A percentile compares a stretch with the other conserved stretches of the same genome.
Evolutionary conservation across 352 stramenopile species (phyloP).

Genomic region (Phytopythium cucurbitacearum): DNA sequence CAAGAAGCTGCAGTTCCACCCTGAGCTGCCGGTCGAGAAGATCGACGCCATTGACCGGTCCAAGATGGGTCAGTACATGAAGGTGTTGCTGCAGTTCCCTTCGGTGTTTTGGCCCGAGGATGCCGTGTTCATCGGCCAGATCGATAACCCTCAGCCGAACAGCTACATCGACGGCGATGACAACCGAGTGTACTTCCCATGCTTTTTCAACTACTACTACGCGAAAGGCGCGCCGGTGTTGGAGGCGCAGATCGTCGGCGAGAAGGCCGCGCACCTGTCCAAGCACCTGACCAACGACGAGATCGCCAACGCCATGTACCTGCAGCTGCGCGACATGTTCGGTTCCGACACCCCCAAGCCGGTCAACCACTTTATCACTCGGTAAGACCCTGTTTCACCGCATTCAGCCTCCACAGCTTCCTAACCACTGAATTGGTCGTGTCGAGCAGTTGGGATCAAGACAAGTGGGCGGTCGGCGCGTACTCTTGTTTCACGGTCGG

Average conservation of each 20-base stretch:
- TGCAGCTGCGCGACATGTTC: conserved; percentile 40
- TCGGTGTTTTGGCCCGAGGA: conserved; percentile 56
- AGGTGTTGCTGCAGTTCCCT: conserved; percentile 61
- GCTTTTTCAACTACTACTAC: conserved; percentile 57
- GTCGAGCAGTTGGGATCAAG: conserved; percentile 45
- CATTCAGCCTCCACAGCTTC: conserved; percentile 2
- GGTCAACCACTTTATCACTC: conserved; percentile 35
- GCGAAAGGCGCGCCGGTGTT: conserved; percentile 49
- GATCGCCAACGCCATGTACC: conserved; percentile 30
- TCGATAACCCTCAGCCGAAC: conserved; percentile 3
- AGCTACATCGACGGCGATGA: conserved; percentile 4
- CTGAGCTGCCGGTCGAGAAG: conserved; percentile 41
- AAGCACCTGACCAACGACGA: conserved; percentile 22
- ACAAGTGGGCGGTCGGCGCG: conserved; percentile 45
- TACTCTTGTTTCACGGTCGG: conserved; percentile 70
- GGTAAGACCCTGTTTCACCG: conserved; percentile 13
- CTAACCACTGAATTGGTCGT: not conserved
- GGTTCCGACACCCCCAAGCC: conserved; percentile 25
- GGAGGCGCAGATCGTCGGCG: conserved; percentile 52
- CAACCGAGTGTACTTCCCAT: conserved; percentile 41
- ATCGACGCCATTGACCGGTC: conserved; percentile 40
- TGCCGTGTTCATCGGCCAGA: conserved; percentile 41
- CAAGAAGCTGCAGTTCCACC: conserved; percentile 42
- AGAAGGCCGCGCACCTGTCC: conserved; percentile 17
- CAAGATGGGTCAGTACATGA: conserved; percentile 70